Base-by-base conservation (phyloP, 345 rosid species). In the Arabidopsis suecica region DNA sequence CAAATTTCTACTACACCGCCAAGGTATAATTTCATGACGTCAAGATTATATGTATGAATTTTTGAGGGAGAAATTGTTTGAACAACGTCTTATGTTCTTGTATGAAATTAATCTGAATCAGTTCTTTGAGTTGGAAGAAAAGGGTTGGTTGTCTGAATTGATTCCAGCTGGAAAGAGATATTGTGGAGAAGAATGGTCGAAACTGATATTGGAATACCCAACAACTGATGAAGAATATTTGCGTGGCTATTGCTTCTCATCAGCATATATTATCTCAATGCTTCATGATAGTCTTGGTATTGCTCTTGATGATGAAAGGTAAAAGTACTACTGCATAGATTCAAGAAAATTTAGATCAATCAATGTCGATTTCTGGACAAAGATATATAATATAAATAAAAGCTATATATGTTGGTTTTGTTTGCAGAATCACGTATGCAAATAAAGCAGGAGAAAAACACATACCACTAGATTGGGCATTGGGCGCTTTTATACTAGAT, bases 231-330 rank as follows among this genome's bases (percentile, higher is more conserved):
- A 83, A 41, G 84, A 89, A 60, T 89, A 86, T 79, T 67, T 91
- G 69, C 62, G 68, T 76, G 83, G 66, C 20, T 93, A 87, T 79
- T 91, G 98, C 81, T 93, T 93, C 85, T 89, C 96, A 57, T 86
- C 94, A 42, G 96, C 98, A 37, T 93, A 91, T 77, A 91, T 85
- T 16, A 42, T 88, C 55, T 91, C 96, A 48, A 80, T 93, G 66
- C 97, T 93, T 77, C 96, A 91, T 68, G 98, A 93, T 78, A 88
- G 91, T 72, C 89, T 91, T 69, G 98, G 90, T 65, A 76, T 91
- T 78, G 72, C 89, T 54, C 69, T 88, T 79, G 86, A 88, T 64
- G 88, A 89, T 77, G 67, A 79, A 34, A 86, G 92, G 94, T 86
- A 86, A 12, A 34, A 23, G 33, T 30, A 23, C 25, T 54, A 12